A percentile compares a stretch with the other conserved stretches of the same genome.
Conservation (phyloP, 2,329 filamentous ascomycete genomes). For the Penicillium sp. region DNA sequence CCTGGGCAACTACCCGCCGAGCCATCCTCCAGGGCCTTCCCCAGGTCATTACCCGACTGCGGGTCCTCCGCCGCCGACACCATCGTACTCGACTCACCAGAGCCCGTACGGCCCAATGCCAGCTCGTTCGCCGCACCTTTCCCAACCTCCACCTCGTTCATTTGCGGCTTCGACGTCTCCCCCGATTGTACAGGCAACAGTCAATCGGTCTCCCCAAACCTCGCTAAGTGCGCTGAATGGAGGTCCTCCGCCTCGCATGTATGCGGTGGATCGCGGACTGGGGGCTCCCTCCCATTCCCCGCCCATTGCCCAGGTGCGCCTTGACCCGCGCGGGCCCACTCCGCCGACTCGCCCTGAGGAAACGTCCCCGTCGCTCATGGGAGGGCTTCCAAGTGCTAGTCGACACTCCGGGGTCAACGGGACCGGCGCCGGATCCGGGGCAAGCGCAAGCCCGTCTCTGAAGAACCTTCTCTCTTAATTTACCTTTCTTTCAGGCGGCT, state of each 20-base stretch:
- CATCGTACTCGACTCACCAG: conserved; percentile 36
- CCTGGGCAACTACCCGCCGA: conserved; percentile 20
- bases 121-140: conserved; percentile 35
- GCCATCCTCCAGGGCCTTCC: conserved; percentile 17
- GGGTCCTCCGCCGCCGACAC: conserved; percentile 33
- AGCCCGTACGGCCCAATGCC: conserved; percentile 39
- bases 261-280: conserved; percentile 38
- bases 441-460: conserved; percentile 72
- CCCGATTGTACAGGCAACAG: conserved; percentile 37
- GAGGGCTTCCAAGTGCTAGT: conserved; percentile 27
- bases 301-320: conserved; percentile 33
- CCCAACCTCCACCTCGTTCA: conserved; percentile 33
- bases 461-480: conserved; percentile 66
- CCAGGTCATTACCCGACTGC: conserved; percentile 34
- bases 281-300: conserved; percentile 37
- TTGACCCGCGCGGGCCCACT: conserved; percentile 36
- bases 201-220: conserved; percentile 39
- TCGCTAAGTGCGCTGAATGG: conserved; percentile 37
- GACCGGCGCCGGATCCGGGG: conserved; percentile 49
- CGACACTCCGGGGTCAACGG: conserved; percentile 30
- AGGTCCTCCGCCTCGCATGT: conserved; percentile 38
- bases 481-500: background rate
- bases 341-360: conserved; percentile 34
- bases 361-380: conserved; percentile 23
- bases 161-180: conserved; percentile 40